Conservation (phyloP, 2,329 filamentous ascomycete species). For the Hymenoscyphus albidus region DNA sequence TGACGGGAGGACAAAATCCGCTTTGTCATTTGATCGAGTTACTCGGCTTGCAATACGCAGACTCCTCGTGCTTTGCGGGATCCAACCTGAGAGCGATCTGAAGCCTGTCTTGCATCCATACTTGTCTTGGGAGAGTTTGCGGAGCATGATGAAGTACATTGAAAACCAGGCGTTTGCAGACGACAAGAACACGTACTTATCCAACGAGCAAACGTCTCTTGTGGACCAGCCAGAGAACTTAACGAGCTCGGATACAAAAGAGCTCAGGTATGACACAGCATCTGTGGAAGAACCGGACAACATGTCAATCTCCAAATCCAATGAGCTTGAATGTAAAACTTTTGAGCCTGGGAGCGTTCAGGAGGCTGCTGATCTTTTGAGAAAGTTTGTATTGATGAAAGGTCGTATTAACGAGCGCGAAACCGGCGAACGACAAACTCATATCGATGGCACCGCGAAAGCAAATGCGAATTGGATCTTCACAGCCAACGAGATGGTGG, state of each 20-base stretch:
- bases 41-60: conserved; percentile 22
- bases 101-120: conserved; percentile 11
- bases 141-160: conserved; percentile 22
- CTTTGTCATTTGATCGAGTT: conserved; percentile 16
- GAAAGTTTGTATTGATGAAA: not conserved
- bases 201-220: not conserved
- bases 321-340: not conserved
- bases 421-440: not conserved
- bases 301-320: not conserved
- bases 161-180: not conserved
- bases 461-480: too few species aligned
- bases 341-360: not conserved
- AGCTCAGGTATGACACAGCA: not conserved
- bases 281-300: not conserved
- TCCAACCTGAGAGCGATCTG: conserved; percentile 16
- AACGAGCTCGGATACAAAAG: not conserved
- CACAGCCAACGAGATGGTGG: too few species aligned
- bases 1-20: conserved; percentile 4
- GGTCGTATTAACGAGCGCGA: not conserved
- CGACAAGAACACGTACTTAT: not conserved
- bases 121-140: conserved; percentile 17
- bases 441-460: too few species aligned
- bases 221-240: not conserved
- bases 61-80: conserved; percentile 28
- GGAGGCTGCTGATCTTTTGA: not conserved